Percentiles rank a stretch among this genome's conserved stretches.
Conservation (phyloP, 345 rosid genomes). For the Salix suchowensis region DNA sequence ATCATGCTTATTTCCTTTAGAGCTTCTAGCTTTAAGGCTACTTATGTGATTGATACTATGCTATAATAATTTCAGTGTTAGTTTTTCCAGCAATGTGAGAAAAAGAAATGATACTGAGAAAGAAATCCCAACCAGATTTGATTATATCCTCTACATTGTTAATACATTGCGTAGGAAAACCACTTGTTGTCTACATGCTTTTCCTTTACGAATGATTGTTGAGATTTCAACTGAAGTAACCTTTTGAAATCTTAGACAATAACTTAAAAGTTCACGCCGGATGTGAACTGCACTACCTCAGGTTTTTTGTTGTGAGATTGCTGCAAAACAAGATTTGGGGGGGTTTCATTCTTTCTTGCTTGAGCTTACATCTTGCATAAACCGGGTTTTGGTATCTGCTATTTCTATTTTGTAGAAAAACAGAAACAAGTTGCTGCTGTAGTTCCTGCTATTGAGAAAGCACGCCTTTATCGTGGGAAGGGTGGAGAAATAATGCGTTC, state of each 20-base stretch:
- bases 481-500: constrained; percentile 99
- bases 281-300: background rate
- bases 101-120: too few species aligned
- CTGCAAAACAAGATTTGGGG: background rate
- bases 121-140: too few species aligned
- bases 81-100: too few species aligned
- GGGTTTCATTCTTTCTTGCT: background rate
- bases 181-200: too few species aligned
- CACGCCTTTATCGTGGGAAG: constrained; percentile 95
- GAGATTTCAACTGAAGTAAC: background rate
- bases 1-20: too few species aligned
- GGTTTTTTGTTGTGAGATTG: background rate
- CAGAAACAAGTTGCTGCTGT: constrained; percentile 68
- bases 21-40: too few species aligned
- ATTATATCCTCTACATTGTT: too few species aligned
- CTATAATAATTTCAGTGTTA: too few species aligned
- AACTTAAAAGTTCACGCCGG: background rate
- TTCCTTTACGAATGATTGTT: background rate
- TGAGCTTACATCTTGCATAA: background rate
- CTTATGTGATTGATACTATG: too few species aligned
- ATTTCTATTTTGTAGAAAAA: constrained; percentile 42
- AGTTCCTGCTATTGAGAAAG: constrained; percentile 89
- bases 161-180: too few species aligned
- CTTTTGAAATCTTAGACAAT: background rate
- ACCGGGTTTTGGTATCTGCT: background rate